Evolutionary conservation across 2,329 filamentous ascomycete species (phyloP).

Genomic region (Teratosphaeria nubilosa): DNA sequence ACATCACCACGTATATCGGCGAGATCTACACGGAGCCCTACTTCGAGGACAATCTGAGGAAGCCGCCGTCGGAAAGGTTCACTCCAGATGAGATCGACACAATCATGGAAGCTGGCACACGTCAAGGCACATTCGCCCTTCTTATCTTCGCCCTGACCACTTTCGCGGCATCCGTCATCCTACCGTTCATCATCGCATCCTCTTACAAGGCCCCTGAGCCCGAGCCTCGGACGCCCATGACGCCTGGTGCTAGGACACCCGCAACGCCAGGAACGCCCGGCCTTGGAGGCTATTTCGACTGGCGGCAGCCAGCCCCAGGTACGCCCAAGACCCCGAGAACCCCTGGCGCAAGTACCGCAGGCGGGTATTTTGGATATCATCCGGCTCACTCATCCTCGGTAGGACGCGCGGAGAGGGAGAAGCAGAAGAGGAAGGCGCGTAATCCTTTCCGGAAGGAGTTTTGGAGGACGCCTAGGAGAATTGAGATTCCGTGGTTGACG

Average conservation of each 20-base stretch:
- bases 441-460: background rate
- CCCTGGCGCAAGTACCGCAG: background rate
- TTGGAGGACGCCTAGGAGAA: background rate
- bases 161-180: slow-evolving; percentile 66
- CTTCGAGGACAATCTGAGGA: slow-evolving; percentile 65
- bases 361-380: slow-evolving; percentile 2
- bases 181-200: slow-evolving; percentile 77
- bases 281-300: background rate
- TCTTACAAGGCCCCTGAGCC: slow-evolving; percentile 50
- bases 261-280: background rate
- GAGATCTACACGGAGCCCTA: slow-evolving; percentile 78
- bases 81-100: slow-evolving; percentile 63
- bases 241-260: slow-evolving; percentile 10
- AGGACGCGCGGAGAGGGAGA: background rate
- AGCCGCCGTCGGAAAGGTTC: slow-evolving; percentile 32
- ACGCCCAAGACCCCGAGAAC: background rate
- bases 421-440: background rate
- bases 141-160: slow-evolving; percentile 82
- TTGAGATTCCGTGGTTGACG: slow-evolving; percentile 74
- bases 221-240: slow-evolving; percentile 29
- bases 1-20: slow-evolving; percentile 90
- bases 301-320: slow-evolving; percentile 3
- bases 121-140: slow-evolving; percentile 79
- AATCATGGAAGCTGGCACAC: slow-evolving; percentile 75
- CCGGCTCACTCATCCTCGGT: background rate